phyloP scores from a whole-genome alignment of 2,329 filamentous ascomycete species.

The Phoma herbarum region DNA sequence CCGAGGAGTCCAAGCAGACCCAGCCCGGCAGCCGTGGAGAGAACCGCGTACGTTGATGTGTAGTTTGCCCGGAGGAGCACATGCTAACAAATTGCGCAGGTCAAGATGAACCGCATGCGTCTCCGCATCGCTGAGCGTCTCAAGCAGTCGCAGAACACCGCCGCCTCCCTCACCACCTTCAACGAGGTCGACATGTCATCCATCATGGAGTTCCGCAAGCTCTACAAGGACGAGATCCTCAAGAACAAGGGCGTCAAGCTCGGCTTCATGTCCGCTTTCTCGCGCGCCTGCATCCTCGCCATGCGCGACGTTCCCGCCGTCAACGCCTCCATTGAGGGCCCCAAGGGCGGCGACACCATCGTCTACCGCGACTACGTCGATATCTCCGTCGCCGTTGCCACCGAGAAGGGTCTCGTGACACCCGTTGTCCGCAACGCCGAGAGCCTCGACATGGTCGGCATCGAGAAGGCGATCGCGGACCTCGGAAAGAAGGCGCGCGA shows the following conservation, averaged over 20 bases:
- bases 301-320: constrained; percentile 95
- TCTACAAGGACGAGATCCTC: constrained; percentile 95
- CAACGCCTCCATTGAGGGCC: constrained; percentile 96
- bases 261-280: constrained; percentile 99
- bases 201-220: constrained; percentile 94
- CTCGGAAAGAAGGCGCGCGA: constrained; percentile 98
- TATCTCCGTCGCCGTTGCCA: constrained; percentile 95
- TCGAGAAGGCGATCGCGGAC: constrained; percentile 91
- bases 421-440: constrained; percentile 96
- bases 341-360: constrained; percentile 94
- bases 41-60: constrained; percentile 74
- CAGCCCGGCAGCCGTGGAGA: constrained; percentile 81
- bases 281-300: constrained; percentile 85
- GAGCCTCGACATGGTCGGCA: constrained; percentile 83
- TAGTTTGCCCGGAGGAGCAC: neutral
- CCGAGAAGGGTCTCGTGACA: constrained; percentile 96
- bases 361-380: constrained; percentile 99
- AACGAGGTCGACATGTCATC: constrained; percentile 99
- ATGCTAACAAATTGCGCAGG: constrained; percentile 61
- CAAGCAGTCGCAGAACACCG: constrained; percentile 99
- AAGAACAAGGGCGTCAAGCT: constrained; percentile 98
- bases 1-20: constrained; percentile 14
- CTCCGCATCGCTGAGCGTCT: constrained; percentile 95
- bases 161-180: constrained; percentile 96
- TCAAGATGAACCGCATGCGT: constrained; percentile 99